Base-by-base conservation (phyloP, 805 yeast genomes). In the Kockiozyma suomiensis region DNA sequence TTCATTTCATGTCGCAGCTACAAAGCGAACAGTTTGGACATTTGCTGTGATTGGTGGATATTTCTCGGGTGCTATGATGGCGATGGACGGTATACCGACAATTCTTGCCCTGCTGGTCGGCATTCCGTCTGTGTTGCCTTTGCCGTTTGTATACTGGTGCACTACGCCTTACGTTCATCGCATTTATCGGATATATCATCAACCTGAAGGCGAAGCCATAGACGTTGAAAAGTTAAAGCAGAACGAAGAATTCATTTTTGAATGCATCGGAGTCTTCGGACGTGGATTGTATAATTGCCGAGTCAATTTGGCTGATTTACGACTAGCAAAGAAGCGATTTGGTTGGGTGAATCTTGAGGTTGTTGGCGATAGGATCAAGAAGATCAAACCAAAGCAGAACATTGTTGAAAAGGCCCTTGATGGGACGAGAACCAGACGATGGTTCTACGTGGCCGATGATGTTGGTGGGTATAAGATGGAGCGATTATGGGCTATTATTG, bases 391-490 rank as follows among this genome's bases (percentile, higher is more conserved):
- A 8, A 47, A 48, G 33, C 55, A 48, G 26, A 61, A 50, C 17
- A 19, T 53, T 4, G 46, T 52, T 12, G 59, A 58, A 35, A 41
- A 45, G 15, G 57, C 57, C 15, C 15, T 61, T 15, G 63, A 58
- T 32, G 60, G 63, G 17, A 54, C 54, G 8, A 68, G 68, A 41
- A 70, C 73, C 8, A 75, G 81, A 50, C 41, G 61, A 15, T 71
- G 74, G 17, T 84, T 77, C 70, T 87, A 84, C 68, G 81, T 89
- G 1, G 81, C 79, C 15, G 96, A 89, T 68, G 86, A 88, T 65
- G 76, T 87, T 46, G 94, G 96, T 1, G 96, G 96, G 1, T 75
- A 87, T 70, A 83, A 83, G 65, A 89, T 89, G 96, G 94, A 89
- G 68, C 76, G 96, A 56, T 74, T 89, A 4, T 86, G 96, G 93